Conservation (phyloP, 768 basidiomycete genomes). For the Kwoniella botswanensis region DNA sequence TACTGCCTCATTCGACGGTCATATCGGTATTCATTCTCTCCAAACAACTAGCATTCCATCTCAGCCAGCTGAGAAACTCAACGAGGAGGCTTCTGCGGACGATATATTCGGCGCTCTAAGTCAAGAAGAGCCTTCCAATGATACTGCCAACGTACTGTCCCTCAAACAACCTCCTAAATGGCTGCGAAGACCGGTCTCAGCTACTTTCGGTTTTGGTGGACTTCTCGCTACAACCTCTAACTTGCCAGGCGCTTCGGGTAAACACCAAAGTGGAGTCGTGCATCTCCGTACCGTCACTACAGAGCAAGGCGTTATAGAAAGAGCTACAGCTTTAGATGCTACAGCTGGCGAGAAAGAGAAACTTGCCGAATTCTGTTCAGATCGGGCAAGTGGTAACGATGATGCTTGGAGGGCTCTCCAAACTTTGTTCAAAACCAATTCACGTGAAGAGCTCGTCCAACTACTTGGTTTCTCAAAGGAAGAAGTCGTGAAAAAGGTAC, state of each 20-base stretch:
- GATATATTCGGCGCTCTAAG: slow-evolving; percentile 77
- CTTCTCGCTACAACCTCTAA: slow-evolving; percentile 81
- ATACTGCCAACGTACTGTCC: slow-evolving; percentile 66
- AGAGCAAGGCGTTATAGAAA: slow-evolving; percentile 73
- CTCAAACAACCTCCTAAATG: slow-evolving; percentile 96
- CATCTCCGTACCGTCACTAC: slow-evolving; percentile 79
- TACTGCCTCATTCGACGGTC: slow-evolving; percentile 93
- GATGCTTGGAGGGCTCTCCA: slow-evolving; percentile 80
- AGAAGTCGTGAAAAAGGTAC: slow-evolving; percentile 77
- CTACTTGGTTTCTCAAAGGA: slow-evolving; percentile 90
- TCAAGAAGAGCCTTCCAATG: slow-evolving; percentile 64
- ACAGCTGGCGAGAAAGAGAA: slow-evolving; percentile 65
- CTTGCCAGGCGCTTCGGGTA: slow-evolving; percentile 66
- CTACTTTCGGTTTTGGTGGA: slow-evolving; percentile 90
- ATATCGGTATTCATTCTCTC: slow-evolving; percentile 87
- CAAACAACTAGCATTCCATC: slow-evolving; percentile 75
- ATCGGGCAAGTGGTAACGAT: slow-evolving; percentile 59
- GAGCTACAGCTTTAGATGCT: slow-evolving; percentile 70
- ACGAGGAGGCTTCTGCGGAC: slow-evolving; percentile 60
- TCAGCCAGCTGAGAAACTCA: slow-evolving; percentile 43
- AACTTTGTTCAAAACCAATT: slow-evolving; percentile 80
- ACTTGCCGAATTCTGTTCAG: slow-evolving; percentile 73
- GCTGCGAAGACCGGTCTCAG: slow-evolving; percentile 81
- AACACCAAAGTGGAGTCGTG: slow-evolving; percentile 79
- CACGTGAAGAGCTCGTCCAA: slow-evolving; percentile 85